These are phyloP conservation scores for Hypocrella siamensis DNA, from an alignment of 2,329 filamentous ascomycete genomes.

Conservation along the genomic window DNA sequence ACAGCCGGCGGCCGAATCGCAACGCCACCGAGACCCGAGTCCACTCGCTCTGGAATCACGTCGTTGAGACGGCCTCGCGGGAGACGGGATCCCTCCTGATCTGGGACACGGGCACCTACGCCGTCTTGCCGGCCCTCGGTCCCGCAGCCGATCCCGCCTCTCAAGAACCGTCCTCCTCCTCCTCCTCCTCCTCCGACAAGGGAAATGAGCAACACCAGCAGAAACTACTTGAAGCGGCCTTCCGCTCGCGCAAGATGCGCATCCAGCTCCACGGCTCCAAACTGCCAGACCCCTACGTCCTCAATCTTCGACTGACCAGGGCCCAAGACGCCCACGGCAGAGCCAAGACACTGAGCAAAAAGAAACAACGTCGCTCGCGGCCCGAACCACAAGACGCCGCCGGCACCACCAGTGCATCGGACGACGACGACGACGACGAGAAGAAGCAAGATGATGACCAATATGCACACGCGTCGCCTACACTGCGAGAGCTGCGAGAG, in stretches of 20 bases:
- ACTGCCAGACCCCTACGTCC: constrained; percentile 35
- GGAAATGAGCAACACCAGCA: constrained; percentile 18
- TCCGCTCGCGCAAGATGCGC: constrained; percentile 39
- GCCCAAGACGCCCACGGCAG: constrained; percentile 22
- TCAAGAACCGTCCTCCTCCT: not conserved
- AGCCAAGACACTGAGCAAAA: constrained; percentile 7
- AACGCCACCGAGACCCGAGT: constrained; percentile 48
- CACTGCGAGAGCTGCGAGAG: constrained; percentile 26
- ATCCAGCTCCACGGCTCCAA: constrained; percentile 36
- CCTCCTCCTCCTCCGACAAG: not conserved
- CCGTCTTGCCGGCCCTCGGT: constrained; percentile 28
- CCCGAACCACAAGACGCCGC: not conserved
- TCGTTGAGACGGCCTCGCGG: constrained; percentile 40
- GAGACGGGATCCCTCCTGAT: constrained; percentile 42
- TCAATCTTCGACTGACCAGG: constrained; percentile 36
- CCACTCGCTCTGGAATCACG: constrained; percentile 44
- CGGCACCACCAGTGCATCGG: constrained; percentile 7
- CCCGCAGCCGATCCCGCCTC: constrained; percentile 10
- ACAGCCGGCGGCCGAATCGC: constrained; percentile 34
- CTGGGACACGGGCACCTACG: constrained; percentile 47
- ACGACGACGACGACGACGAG: constrained; percentile 7
- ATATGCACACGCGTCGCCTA: constrained; percentile 12
- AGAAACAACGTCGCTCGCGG: not conserved
- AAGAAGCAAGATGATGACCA: constrained; percentile 5
- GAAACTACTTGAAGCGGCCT: constrained; percentile 33